These are phyloP conservation scores for Gaeumannomyces tritici DNA, from an alignment of 2,329 filamentous ascomycete genomes.

Conservation along the genomic window DNA sequence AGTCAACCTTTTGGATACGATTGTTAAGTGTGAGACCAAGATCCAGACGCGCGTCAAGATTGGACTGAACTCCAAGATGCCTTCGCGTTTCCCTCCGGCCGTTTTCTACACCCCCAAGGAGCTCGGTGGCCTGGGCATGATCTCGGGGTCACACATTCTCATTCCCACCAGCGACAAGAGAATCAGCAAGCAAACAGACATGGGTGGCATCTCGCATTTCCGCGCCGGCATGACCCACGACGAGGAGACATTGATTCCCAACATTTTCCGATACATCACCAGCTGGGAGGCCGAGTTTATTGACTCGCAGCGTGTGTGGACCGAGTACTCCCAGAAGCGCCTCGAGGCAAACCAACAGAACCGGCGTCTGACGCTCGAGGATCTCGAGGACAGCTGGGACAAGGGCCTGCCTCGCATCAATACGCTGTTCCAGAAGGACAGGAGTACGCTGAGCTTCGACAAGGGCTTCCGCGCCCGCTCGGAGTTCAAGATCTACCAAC, in stretches of 20 bases:
- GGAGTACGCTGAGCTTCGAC: conserved; percentile 94
- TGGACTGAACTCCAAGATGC: conserved; percentile 98
- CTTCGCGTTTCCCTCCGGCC: conserved; percentile 92
- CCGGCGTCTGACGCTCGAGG: conserved; percentile 83
- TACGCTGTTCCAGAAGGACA: conserved; percentile 96
- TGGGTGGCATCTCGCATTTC: conserved; percentile 93
- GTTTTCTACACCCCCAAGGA: conserved; percentile 99
- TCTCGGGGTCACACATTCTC: conserved; percentile 94
- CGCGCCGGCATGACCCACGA: conserved; percentile 97
- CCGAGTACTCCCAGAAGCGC: conserved; percentile 96
- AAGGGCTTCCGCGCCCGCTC: conserved; percentile 93
- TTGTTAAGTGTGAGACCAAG: conserved; percentile 99
- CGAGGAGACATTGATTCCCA: conserved; percentile 94
- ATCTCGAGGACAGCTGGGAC: conserved; percentile 97
- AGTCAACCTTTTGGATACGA: conserved; percentile 86
- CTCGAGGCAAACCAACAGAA: conserved; percentile 97
- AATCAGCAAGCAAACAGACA: conserved; percentile 97
- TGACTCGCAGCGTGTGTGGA: conserved; percentile 98
- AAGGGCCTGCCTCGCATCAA: conserved; percentile 96
- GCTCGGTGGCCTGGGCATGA: conserved; percentile 94
- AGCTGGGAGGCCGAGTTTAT: conserved; percentile 99
- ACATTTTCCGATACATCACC: conserved; percentile 99
- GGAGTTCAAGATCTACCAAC: conserved; percentile 96
- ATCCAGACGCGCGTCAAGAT: conserved; percentile 99
- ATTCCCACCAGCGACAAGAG: conserved; percentile 97